These are phyloP conservation scores for Nakazawaea anatomiae DNA, from an alignment of 805 yeast species.

Conservation along the genomic window DNA sequence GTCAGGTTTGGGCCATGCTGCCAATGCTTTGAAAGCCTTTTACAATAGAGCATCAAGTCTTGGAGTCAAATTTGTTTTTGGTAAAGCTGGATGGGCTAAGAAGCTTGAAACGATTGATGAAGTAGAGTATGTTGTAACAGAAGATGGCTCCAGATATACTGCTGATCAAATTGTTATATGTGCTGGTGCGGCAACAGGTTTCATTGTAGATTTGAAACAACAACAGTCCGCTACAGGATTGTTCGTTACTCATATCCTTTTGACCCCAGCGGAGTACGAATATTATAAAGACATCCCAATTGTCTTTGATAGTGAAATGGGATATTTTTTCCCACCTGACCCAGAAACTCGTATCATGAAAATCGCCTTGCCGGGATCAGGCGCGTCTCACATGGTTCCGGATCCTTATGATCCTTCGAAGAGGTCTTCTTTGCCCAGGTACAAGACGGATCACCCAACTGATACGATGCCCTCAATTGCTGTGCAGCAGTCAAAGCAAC, in stretches of 20 bases:
- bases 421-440: conserved; percentile 31
- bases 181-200: conserved; percentile 35
- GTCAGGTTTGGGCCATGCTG: conserved; percentile 37
- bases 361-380: conserved; percentile 32
- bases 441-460: conserved; percentile 22
- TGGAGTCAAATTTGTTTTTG: conserved; percentile 32
- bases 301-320: conserved; percentile 37
- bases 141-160: conserved; percentile 22
- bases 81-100: conserved; percentile 21
- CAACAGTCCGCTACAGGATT: conserved; percentile 34
- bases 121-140: conserved; percentile 17
- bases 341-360: conserved; percentile 29
- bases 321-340: conserved; percentile 48
- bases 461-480: conserved; percentile 33
- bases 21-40: conserved; percentile 28
- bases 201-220: conserved; percentile 23
- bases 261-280: conserved; percentile 30
- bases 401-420: conserved; percentile 16
- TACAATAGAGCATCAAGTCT: conserved; percentile 20
- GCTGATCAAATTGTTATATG: conserved; percentile 31
- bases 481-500: conserved; percentile 21
- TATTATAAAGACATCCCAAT: conserved; percentile 34
- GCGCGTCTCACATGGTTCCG: conserved; percentile 19
- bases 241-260: conserved; percentile 31
- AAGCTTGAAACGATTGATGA: conserved; percentile 11